Base-by-base conservation (phyloP, 306 rosid genomes). In the Heteromeles arbutifolia region DNA sequence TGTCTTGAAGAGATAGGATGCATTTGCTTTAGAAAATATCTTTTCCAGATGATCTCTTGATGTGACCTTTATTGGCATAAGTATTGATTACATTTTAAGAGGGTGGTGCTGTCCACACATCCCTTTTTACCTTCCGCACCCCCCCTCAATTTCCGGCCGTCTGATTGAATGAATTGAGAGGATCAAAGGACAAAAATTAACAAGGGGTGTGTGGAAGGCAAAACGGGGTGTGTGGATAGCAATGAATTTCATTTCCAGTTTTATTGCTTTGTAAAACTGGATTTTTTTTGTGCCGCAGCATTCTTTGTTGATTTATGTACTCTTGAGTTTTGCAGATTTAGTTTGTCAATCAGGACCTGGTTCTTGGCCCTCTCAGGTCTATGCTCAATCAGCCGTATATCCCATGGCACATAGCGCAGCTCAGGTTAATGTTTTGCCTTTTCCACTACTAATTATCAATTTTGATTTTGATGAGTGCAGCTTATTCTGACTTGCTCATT, bases 331-430 rank as follows among this genome's bases (percentile, higher is more conserved):
- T 72, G 69, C 93, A 96, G 99, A 96, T 86, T 85, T 96, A 82
- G 92, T 96, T 75, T 96, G 99, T 83, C 99, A 92, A 81, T 96
- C 99, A 76, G 99, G 99, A 82, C 99, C 99, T 61, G 86, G 91
- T 76, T 86, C 96, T 32, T 96, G 99, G 99, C 92, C 99, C 80
- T 90, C 98, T 58, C 22, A 77, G 69, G 78, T 92, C 78, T 96
- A 96, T 73, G 98, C 98, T 50, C 87, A 92, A 80, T 89, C 99
- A 72, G 99, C 99, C 56, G 67, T 85, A 78, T 83, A 96, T 77
- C 99, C 99, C 50, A 96, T 96, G 99, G 99, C 98, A 83, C 91
- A 92, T 74, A 96, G 99, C 77, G 96, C 96, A 65, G 99, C 99
- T 43, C 96, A 90, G 99, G 99, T 96, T 81, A 76, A 75, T 72